Evolutionary conservation across 345 rosid species (phyloP), one percentile per base, ranked within the genome.

Genomic region (Turnera subulata): DNA sequence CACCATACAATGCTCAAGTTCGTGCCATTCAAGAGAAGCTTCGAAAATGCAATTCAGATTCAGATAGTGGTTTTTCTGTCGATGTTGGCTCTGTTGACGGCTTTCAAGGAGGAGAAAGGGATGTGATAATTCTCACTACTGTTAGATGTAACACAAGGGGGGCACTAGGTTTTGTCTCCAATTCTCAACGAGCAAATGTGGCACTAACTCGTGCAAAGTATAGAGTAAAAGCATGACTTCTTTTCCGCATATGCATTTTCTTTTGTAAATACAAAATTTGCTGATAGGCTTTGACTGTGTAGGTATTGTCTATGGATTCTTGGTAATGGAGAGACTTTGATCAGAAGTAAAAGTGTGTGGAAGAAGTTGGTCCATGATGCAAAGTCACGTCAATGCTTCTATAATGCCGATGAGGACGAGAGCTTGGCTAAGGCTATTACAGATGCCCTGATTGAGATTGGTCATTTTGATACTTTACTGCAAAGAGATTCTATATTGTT

Each of bases 1-100:
- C 82, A 15, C 82, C 85, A 20, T 77, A 80, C 68, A 73, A 63
- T 24, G 82, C 83, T 68, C 80, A 81, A 60, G 79, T 78, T 40
- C 22, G 24, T 56, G 83, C 81, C 53, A 78, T 81, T n/a, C 69
- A 76, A 66, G 58, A 76, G 49, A 78, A 53, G 56, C 51, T 81
- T 33, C 69, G 72, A 14, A 25, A 21, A 43, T 26, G 20, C 62
- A 69, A 14, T 29, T 47, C 2, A 42, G n/a, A 42, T 33, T 1
- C 21, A 16, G 38, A 21, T 20, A 65, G 51, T 18, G 37, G 17
- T 6, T 73, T 81, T 63, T 12, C 70, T 19, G 60, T 77, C 46
- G 65, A 53, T 24, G 70, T 81, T 11, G 42, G 69, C 5, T 73
- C 83, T 0, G 74, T 81, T 12, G 85, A 81, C 65, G 85, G 85